Evolutionary conservation across 345 rosid genomes (phyloP).

Genomic region (Boechera stricta): DNA sequence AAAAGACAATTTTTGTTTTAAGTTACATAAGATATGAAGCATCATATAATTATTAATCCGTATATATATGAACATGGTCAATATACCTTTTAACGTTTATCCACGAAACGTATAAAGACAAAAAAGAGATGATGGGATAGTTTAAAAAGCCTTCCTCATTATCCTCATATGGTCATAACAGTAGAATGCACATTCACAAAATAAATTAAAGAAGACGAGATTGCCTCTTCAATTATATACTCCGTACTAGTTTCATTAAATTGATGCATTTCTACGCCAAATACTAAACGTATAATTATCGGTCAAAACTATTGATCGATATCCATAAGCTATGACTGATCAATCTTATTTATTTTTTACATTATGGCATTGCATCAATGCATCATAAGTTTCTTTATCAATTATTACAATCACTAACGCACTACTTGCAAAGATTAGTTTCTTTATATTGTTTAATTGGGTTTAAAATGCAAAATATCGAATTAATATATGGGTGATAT

Average conservation of each 20-base stretch:
- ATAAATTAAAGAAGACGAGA: neutral
- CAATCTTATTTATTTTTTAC: neutral
- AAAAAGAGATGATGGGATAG: neutral
- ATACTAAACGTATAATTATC: neutral
- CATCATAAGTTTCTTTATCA: neutral
- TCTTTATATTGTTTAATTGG: neutral
- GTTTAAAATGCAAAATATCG: too few relatives aligned
- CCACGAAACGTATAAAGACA: neutral
- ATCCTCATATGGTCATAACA: neutral
- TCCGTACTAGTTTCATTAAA: neutral
- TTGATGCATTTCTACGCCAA: neutral
- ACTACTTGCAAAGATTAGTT: slow-evolving; percentile 16
- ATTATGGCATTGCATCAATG: neutral
- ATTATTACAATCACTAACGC: slow-evolving; percentile 5
- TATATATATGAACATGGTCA: neutral
- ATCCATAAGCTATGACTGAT: neutral
- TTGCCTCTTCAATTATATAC: neutral
- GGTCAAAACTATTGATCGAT: neutral
- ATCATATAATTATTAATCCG: neutral
- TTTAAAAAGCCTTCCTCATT: neutral
- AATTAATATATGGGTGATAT: neutral
- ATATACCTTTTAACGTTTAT: neutral
- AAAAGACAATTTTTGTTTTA: neutral
- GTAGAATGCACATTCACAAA: neutral
- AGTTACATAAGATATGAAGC: neutral